Percentiles rank a stretch among this genome's conserved stretches.
Conservation (phyloP, 2,329 filamentous ascomycete genomes). For the Cladosporium sp. region DNA sequence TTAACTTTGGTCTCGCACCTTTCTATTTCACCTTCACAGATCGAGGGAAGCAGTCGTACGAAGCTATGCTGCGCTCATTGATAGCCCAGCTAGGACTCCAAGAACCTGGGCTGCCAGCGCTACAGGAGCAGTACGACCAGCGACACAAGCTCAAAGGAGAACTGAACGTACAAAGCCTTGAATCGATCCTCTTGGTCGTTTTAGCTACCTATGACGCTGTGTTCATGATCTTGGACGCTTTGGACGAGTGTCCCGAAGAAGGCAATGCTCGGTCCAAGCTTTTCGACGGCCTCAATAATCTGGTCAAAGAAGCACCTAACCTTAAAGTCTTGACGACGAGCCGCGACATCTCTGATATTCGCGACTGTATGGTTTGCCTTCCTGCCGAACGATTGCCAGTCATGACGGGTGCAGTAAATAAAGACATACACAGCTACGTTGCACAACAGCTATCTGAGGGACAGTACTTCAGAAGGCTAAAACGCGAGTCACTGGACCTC, state of each 20-base stretch:
- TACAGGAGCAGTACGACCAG: not conserved
- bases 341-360: not conserved
- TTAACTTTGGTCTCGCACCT: slow-evolving; percentile 19
- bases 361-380: not conserved
- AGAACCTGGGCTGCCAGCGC: not conserved
- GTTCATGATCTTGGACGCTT: not conserved
- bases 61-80: slow-evolving; percentile 23
- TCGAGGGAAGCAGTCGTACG: slow-evolving; percentile 25
- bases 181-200: not conserved
- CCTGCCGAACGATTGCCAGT: not conserved
- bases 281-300: not conserved
- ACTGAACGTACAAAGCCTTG: not conserved
- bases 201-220: not conserved
- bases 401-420: not conserved
- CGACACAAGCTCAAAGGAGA: not conserved
- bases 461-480: not conserved
- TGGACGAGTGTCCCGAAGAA: not conserved
- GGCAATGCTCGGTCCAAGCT: not conserved
- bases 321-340: not conserved
- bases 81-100: slow-evolving; percentile 24
- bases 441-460: not conserved
- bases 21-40: slow-evolving; percentile 33
- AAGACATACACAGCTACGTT: not conserved
- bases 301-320: not conserved
- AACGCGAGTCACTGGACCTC: not conserved